Evolutionary conservation across 257 asterid genomes (phyloP).

Genomic region (Sherardia arvensis): DNA sequence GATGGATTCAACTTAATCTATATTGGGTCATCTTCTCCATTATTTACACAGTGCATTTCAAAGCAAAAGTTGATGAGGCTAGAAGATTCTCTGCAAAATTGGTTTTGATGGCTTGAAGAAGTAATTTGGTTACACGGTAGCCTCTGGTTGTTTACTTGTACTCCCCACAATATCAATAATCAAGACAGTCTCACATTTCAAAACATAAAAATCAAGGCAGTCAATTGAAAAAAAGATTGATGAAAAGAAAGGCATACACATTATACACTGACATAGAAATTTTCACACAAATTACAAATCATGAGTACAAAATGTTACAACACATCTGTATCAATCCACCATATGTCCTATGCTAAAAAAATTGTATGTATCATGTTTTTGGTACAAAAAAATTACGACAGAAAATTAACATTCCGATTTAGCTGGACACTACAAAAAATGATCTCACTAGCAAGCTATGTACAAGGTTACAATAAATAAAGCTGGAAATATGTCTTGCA

Average conservation of each 20-base stretch:
- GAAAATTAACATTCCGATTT: slow-evolving; percentile 17
- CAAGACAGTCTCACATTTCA: neutral
- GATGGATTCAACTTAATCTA: too few species aligned
- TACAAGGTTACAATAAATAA: slow-evolving; percentile 24
- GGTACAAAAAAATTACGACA: slow-evolving; percentile 28
- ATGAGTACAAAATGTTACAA: slow-evolving; percentile 1
- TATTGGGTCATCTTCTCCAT: too few species aligned
- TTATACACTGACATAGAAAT: neutral
- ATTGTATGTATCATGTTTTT: slow-evolving; percentile 16
- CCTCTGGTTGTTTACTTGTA: too few species aligned
- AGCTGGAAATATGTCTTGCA: slow-evolving; percentile 1
- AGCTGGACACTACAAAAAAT: slow-evolving; percentile 14
- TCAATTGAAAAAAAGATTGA: too few species aligned
- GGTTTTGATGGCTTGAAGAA: too few species aligned
- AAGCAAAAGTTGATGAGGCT: too few species aligned
- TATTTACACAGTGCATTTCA: too few species aligned
- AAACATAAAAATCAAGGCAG: neutral
- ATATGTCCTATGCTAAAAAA: neutral
- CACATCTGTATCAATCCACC: slow-evolving; percentile 3
- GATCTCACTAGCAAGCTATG: slow-evolving; percentile 22
- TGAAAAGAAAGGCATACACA: neutral
- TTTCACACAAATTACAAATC: slow-evolving; percentile 1
- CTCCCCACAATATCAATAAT: too few species aligned
- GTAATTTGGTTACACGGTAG: too few species aligned
- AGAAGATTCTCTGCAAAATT: too few species aligned